phyloP scores from a whole-genome alignment of 352 stramenopile species.

The Thalassiosira gravida region DNA sequence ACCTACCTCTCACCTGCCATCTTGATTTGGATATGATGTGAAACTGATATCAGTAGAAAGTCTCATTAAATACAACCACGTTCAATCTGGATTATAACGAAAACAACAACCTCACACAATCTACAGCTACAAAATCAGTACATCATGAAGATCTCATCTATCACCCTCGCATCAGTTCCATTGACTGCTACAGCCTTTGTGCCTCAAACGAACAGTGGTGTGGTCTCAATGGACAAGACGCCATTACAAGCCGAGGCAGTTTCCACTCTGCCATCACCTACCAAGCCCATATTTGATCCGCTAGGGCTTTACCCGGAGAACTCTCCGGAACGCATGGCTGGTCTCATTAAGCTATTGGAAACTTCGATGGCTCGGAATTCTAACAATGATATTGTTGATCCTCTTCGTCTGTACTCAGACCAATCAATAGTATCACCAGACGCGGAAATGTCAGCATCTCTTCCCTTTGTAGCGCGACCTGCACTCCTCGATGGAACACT shows the following conservation, averaged over 20 bases:
- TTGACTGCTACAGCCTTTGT: slow-evolving; percentile 1
- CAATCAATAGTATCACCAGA: too few relatives aligned
- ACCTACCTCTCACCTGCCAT: too few relatives aligned
- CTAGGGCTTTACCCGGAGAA: slow-evolving; percentile 6
- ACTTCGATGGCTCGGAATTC: not conserved
- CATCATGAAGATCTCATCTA: slow-evolving; percentile 5
- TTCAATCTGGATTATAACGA: too few relatives aligned
- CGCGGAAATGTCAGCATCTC: slow-evolving; percentile 67
- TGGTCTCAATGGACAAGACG: not conserved
- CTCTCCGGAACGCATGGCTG: slow-evolving; percentile 11
- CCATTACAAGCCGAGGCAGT: not conserved
- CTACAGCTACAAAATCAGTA: too few relatives aligned
- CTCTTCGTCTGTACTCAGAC: slow-evolving; percentile 31
- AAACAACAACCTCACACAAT: too few relatives aligned
- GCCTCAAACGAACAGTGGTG: not conserved
- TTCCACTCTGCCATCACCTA: not conserved
- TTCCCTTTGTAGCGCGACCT: slow-evolving; percentile 79
- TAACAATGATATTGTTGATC: slow-evolving; percentile 16
- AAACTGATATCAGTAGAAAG: too few relatives aligned
- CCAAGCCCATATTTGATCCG: slow-evolving; percentile 14
- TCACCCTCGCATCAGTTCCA: not conserved
- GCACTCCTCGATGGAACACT: slow-evolving; percentile 60
- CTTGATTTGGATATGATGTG: too few relatives aligned
- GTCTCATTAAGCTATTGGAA: slow-evolving; percentile 15
- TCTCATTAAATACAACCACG: too few relatives aligned